Evolutionary conservation across 1,284 basidiomycete species (phyloP).

Genomic region (Gastroboletus turbinatus): DNA sequence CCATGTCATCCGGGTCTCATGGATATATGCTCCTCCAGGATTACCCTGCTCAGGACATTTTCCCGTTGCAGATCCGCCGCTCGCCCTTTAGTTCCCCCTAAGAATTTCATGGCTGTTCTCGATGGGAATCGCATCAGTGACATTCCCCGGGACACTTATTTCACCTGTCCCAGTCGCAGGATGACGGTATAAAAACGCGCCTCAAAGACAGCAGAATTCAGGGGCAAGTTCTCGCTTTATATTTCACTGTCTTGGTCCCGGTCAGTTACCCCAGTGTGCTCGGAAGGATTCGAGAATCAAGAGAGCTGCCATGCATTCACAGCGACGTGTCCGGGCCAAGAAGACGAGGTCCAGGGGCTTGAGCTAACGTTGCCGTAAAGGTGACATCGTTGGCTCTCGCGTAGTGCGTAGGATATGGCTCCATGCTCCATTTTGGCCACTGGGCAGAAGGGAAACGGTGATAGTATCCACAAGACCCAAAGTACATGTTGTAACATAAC

Average conservation of each 20-base stretch:
- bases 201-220: background rate
- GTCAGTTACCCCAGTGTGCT: background rate
- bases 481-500: background rate
- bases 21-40: background rate
- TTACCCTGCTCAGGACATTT: background rate
- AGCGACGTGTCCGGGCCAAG: background rate
- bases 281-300: background rate
- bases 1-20: background rate
- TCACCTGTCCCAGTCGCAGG: background rate
- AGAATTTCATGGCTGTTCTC: background rate
- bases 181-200: background rate
- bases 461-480: background rate
- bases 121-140: background rate
- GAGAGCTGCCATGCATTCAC: background rate
- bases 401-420: background rate
- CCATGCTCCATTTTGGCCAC: background rate
- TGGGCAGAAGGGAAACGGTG: background rate
- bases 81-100: background rate
- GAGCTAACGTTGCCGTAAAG: background rate
- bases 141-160: background rate
- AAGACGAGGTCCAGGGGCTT: background rate
- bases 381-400: background rate
- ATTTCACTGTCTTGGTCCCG: background rate
- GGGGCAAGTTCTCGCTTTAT: background rate
- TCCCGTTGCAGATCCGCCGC: too few relatives aligned